Evolutionary conservation across 345 rosid genomes (phyloP), one percentile per base, ranked within the genome.

Genomic region (Syzygium jambos): DNA sequence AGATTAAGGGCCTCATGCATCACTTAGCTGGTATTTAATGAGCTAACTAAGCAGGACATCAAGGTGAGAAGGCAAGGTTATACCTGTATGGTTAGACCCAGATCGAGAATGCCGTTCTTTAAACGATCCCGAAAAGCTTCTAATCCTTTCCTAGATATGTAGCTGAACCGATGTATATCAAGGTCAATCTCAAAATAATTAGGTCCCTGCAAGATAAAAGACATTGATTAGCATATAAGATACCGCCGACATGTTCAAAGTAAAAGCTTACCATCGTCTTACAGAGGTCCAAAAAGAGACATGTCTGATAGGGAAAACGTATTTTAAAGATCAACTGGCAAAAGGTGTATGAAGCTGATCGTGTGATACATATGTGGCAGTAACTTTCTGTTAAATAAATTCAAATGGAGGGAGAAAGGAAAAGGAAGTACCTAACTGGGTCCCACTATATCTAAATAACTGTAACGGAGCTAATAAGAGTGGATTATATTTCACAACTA

Each of bases 41-140:
- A 73, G 80, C 80, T 30, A 68, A 38, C 78, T 30, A 34, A 68
- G 23, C 78, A 68, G 4, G 78, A 52, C 30, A 77, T 68, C 43
- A n/a, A 38, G 46, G 43, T 51, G 29, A 86, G 61, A 29, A 52
- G 85, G 61, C 85, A 52, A 38, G 61, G 61, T 15, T 22, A 38
- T 92, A 96, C 98, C 98, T 96, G 98, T 90, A 96, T 95, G 7
- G 98, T 94, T 88, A 95, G 91, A 84, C 98, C 95, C 57, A 96
- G 92, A 92, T 96, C 92, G 27, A 94, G 90, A 86, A 94, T 88
- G 19, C 96, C 97, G 9, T 92, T 86, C 92, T 92, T 92, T 87
- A 95, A 85, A 51, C 96, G 90, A 11, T 93, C 95, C 77, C 94
- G 91, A 93, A 96, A 96, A 54, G 98, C 93, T 90, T 96, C 98